A percentile compares a stretch with the other conserved stretches of the same genome.
Evolutionary conservation across 2,329 filamentous ascomycete species (phyloP).

Genomic region (Colletotrichum costaricense): DNA sequence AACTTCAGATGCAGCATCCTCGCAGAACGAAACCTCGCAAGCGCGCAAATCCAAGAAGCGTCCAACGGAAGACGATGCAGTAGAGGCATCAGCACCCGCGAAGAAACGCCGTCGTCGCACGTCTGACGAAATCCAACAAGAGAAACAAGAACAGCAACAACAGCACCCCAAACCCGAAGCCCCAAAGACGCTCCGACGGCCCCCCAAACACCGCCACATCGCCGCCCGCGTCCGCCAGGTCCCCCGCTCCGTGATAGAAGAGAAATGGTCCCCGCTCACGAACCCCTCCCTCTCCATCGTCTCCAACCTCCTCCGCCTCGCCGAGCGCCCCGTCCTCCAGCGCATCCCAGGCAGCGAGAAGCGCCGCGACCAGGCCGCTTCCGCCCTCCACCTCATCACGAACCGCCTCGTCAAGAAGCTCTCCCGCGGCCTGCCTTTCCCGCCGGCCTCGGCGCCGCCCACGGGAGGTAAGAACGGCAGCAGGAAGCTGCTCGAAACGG

Average conservation of each 20-base stretch:
- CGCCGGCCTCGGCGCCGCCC: conserved; percentile 56
- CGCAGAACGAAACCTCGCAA: conserved; percentile 34
- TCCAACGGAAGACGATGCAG: background rate
- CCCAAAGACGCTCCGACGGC: conserved; percentile 40
- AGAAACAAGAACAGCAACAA: conserved; percentile 16
- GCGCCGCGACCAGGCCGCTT: conserved; percentile 63
- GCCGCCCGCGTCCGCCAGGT: conserved; percentile 63
- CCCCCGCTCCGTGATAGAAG: conserved; percentile 72
- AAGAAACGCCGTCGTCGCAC: conserved; percentile 27
- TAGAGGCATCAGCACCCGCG: background rate
- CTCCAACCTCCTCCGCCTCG: conserved; percentile 65
- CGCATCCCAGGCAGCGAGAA: conserved; percentile 61
- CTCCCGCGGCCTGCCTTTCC: conserved; percentile 73
- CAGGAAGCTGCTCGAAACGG: conserved; percentile 24
- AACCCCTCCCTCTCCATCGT: conserved; percentile 65
- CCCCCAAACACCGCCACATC: conserved; percentile 61
- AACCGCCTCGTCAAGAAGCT: conserved; percentile 69
- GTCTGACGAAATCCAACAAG: conserved; percentile 12
- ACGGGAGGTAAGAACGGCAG: background rate
- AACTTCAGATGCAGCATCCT: conserved; percentile 18
- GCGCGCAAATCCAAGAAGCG: conserved; percentile 27
- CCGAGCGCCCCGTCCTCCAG: conserved; percentile 71
- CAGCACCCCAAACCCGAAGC: background rate
- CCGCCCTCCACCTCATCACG: conserved; percentile 66
- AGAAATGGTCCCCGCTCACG: conserved; percentile 74